Evolutionary conservation across 164 flowering plant species (phyloP).

Genomic region (Nymphaea colorata): DNA sequence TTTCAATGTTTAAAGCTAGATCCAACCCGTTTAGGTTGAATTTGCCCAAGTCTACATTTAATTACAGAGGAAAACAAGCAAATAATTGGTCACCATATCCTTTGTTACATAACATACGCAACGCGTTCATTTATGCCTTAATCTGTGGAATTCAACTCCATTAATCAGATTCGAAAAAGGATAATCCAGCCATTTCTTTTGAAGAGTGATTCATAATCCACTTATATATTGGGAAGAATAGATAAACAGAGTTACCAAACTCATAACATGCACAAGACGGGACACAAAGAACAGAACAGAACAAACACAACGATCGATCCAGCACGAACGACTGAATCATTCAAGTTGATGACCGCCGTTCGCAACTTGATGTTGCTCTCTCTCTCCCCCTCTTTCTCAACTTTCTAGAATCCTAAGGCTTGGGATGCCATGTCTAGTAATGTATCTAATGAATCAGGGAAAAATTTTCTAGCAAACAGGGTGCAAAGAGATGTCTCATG

Average conservation of each 20-base stretch:
- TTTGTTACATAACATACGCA: too few species aligned
- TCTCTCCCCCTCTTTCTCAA: not conserved
- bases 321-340: too few species aligned
- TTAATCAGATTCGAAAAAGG: too few species aligned
- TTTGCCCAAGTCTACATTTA: too few species aligned
- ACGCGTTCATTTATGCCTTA: too few species aligned
- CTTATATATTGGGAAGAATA: not conserved
- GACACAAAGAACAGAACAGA: not conserved
- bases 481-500: constrained; percentile 8
- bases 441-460: constrained; percentile 15
- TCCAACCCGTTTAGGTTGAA: too few species aligned
- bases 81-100: too few species aligned
- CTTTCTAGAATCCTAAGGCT: constrained; percentile 6
- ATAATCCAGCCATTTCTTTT: too few species aligned
- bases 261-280: not conserved
- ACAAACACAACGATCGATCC: not conserved
- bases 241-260: not conserved
- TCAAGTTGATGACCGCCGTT: too few species aligned
- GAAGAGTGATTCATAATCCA: not conserved
- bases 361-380: not conserved
- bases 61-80: too few species aligned
- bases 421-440: constrained; percentile 12
- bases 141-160: too few species aligned
- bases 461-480: constrained; percentile 29
- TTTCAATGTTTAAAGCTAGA: not conserved